phyloP scores from a whole-genome alignment of 331 rosid genomes.

The Stylosanthes scabra region DNA sequence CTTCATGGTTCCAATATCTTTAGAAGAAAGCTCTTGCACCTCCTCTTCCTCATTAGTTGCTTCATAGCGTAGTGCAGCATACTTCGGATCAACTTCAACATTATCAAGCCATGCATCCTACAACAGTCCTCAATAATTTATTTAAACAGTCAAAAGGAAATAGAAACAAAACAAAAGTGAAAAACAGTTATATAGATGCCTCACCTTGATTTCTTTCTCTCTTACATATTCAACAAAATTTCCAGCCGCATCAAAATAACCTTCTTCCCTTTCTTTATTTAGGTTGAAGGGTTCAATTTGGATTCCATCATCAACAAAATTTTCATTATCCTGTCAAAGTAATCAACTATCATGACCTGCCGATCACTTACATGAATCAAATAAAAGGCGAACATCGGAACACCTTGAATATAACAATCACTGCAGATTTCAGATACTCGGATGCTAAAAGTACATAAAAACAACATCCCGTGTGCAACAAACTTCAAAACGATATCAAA shows the following conservation, averaged over 20 bases:
- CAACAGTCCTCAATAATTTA: slow-evolving; percentile 35
- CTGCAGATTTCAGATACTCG: slow-evolving; percentile 41
- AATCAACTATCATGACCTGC: slow-evolving; percentile 53
- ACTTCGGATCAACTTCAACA: slow-evolving; percentile 71
- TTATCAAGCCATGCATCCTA: slow-evolving; percentile 99
- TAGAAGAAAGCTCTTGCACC: slow-evolving; percentile 63
- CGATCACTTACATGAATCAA: slow-evolving; percentile 51
- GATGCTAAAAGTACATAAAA: slow-evolving; percentile 7
- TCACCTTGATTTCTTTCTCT: slow-evolving; percentile 76
- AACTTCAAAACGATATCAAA: slow-evolving; percentile 11
- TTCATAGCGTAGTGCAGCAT: slow-evolving; percentile 50
- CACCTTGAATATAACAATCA: slow-evolving; percentile 38
- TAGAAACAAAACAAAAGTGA: background rate
- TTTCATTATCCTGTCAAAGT: slow-evolving; percentile 63
- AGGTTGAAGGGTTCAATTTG: slow-evolving; percentile 94
- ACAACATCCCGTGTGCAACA: slow-evolving; percentile 16
- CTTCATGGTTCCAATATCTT: slow-evolving; percentile 76
- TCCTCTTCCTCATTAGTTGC: slow-evolving; percentile 50
- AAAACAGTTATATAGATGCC: slow-evolving; percentile 29
- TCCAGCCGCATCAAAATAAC: slow-evolving; percentile 84
- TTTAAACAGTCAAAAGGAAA: background rate
- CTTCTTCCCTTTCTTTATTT: slow-evolving; percentile 89
- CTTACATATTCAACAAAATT: slow-evolving; percentile 84
- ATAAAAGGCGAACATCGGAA: slow-evolving; percentile 43
- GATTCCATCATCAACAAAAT: slow-evolving; percentile 80